Conservation (phyloP, 805 yeast species). For the Metschnikowia gruessii region DNA sequence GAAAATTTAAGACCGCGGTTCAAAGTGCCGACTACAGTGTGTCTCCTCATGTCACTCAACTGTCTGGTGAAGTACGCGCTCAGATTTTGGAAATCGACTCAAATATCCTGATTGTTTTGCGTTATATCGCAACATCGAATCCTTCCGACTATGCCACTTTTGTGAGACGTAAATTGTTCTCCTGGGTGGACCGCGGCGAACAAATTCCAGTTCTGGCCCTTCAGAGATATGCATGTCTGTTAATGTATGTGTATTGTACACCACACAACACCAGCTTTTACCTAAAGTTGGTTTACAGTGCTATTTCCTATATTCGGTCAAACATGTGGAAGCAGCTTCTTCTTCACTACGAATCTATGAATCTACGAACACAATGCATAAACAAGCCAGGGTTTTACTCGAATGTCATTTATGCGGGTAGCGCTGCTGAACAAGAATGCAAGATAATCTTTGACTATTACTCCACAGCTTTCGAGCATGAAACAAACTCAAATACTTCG, state of each 20-base stretch:
- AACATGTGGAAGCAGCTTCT: conserved; percentile 37
- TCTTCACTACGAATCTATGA: conserved; percentile 30
- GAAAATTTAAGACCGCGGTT: conserved; percentile 7
- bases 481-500: conserved; percentile 20
- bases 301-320: conserved; percentile 30
- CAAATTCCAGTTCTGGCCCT: conserved; percentile 27
- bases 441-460: conserved; percentile 34
- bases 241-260: conserved; percentile 32
- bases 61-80: conserved; percentile 10
- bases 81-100: conserved; percentile 32
- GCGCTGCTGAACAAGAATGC: conserved; percentile 25
- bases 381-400: conserved; percentile 38
- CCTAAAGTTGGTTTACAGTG: conserved; percentile 23
- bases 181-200: conserved; percentile 25
- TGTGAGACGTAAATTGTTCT: conserved; percentile 26
- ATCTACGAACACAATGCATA: conserved; percentile 36
- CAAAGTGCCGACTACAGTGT: conserved; percentile 7
- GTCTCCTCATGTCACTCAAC: conserved; percentile 1
- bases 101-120: conserved; percentile 29
- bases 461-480: conserved; percentile 30
- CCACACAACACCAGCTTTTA: conserved; percentile 23
- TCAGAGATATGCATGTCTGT: conserved; percentile 34
- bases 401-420: conserved; percentile 20
- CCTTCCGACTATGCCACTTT: conserved; percentile 32
- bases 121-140: conserved; percentile 38